These are phyloP conservation scores for Crithidia brevicula DNA, from an alignment of 208 protist species.

Conservation along the genomic window DNA sequence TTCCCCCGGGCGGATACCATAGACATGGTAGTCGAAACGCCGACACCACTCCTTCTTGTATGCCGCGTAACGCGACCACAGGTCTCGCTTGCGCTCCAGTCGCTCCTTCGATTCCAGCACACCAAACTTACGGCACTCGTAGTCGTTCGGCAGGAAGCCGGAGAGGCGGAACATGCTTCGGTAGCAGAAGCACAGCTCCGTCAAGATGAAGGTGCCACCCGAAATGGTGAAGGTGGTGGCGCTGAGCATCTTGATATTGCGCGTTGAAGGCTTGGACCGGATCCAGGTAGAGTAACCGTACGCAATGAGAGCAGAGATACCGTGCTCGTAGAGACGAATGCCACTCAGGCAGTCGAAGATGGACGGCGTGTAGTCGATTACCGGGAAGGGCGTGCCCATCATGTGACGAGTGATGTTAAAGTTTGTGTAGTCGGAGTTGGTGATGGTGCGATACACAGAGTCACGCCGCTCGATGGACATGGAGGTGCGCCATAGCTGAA, in stretches of 20 bases:
- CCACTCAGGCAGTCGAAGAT: slow-evolving; percentile 53
- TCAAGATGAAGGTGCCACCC: slow-evolving; percentile 57
- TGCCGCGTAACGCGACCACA: slow-evolving; percentile 87
- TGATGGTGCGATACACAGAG: slow-evolving; percentile 73
- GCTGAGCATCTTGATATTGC: slow-evolving; percentile 45
- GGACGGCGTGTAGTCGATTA: slow-evolving; percentile 59
- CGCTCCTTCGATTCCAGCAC: slow-evolving; percentile 82
- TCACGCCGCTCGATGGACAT: slow-evolving; percentile 82
- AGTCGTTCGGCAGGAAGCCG: slow-evolving; percentile 86
- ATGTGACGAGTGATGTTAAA: slow-evolving; percentile 80
- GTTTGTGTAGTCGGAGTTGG: slow-evolving; percentile 85
- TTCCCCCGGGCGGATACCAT: slow-evolving; percentile 87
- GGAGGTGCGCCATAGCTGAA: slow-evolving; percentile 84
- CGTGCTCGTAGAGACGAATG: slow-evolving; percentile 88
- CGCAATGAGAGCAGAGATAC: slow-evolving; percentile 27
- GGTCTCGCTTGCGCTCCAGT: slow-evolving; percentile 70
- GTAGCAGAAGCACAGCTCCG: slow-evolving; percentile 80
- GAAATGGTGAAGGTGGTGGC: slow-evolving; percentile 39
- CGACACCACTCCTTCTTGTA: slow-evolving; percentile 93
- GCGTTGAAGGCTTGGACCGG: slow-evolving; percentile 69
- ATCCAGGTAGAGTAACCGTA: slow-evolving; percentile 76
- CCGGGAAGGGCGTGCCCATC: slow-evolving; percentile 84
- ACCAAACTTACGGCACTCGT: slow-evolving; percentile 89
- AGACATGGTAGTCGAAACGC: slow-evolving; percentile 91
- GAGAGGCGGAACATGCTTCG: slow-evolving; percentile 82